Conservation (phyloP, 345 rosid genomes). For the Melaleuca quinquenervia region DNA sequence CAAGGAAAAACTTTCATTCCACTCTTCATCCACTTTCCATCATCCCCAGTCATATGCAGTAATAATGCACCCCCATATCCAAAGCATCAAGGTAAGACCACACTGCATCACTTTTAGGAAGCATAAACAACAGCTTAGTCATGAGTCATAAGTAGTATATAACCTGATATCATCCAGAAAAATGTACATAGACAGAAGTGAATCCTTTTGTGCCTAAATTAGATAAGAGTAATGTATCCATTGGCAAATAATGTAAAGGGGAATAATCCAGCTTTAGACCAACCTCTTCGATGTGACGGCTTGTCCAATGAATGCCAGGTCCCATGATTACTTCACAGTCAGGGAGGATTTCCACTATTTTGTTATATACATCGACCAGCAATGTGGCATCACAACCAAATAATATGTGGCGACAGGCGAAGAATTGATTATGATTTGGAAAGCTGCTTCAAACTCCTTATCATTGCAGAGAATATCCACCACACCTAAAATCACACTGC, state of each 20-base stretch:
- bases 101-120: neutral
- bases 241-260: too few relatives aligned
- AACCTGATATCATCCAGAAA: neutral
- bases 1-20: neutral
- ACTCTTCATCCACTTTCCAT: neutral
- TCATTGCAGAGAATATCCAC: conserved; percentile 79
- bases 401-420: conserved; percentile 66
- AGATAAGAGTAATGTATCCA: neutral
- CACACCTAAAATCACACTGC: conserved; percentile 81
- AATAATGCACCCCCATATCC: neutral
- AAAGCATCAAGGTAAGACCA: neutral
- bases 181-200: neutral
- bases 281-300: conserved; percentile 85
- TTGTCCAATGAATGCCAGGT: conserved; percentile 82
- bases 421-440: conserved; percentile 57
- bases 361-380: conserved; percentile 71
- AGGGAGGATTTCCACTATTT: conserved; percentile 72
- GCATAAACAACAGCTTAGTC: neutral
- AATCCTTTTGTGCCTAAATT: neutral
- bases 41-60: neutral
- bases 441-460: conserved; percentile 66
- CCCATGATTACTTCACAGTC: conserved; percentile 88
- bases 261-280: conserved; percentile 1
- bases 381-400: conserved; percentile 94
- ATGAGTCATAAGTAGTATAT: neutral